Evolutionary conservation across 2,329 filamentous ascomycete species (phyloP).

Genomic region (Xylogone sp.): DNA sequence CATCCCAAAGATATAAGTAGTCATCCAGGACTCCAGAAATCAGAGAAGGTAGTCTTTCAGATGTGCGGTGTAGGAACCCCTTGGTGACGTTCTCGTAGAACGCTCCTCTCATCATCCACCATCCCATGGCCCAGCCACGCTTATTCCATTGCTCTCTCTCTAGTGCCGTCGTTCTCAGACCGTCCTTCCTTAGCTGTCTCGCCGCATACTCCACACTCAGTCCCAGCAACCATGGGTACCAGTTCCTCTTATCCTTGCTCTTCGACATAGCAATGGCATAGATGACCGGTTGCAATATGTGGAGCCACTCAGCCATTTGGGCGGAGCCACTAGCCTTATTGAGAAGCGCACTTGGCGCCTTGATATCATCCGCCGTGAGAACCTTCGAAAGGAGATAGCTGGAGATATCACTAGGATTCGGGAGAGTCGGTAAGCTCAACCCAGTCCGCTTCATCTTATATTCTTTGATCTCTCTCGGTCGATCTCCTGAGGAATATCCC

Average conservation of each 20-base stretch:
- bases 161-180: slow-evolving; percentile 69
- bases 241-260: slow-evolving; percentile 69
- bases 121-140: slow-evolving; percentile 84
- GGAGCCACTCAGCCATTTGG: slow-evolving; percentile 82
- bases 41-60: slow-evolving; percentile 51
- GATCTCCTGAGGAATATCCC: slow-evolving; percentile 33
- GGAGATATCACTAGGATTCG: slow-evolving; percentile 76
- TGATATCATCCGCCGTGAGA: slow-evolving; percentile 93
- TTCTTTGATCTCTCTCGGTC: slow-evolving; percentile 38
- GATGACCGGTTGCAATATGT: slow-evolving; percentile 82
- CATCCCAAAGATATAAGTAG: slow-evolving; percentile 97
- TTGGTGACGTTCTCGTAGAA: slow-evolving; percentile 93
- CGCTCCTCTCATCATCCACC: slow-evolving; percentile 96
- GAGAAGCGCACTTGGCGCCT: slow-evolving; percentile 81
- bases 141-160: slow-evolving; percentile 88
- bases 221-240: slow-evolving; percentile 89
- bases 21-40: slow-evolving; percentile 86
- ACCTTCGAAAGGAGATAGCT: slow-evolving; percentile 86
- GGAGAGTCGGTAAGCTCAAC: slow-evolving; percentile 77
- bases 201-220: slow-evolving; percentile 83
- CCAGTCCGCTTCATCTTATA: slow-evolving; percentile 97
- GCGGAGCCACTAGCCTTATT: slow-evolving; percentile 71
- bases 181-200: slow-evolving; percentile 70
- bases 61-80: slow-evolving; percentile 58
- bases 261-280: slow-evolving; percentile 78